phyloP scores from a whole-genome alignment of 441 rosid species.

The Gossypium laxum region DNA sequence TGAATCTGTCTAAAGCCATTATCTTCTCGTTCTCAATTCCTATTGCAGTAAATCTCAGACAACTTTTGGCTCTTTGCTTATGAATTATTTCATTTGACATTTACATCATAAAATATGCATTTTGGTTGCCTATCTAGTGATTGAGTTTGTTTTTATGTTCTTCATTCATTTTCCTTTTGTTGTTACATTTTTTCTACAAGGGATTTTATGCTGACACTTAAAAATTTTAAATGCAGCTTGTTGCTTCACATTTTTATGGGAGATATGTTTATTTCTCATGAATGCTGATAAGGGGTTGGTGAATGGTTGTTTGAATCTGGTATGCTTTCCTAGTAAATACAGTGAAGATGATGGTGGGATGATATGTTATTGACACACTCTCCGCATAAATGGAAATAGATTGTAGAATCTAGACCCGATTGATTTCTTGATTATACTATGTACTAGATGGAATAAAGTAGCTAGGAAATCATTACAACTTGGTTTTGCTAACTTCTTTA shows the following conservation, averaged over 20 bases:
- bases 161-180: slow-evolving; percentile 9
- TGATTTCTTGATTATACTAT: slow-evolving; percentile 15
- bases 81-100: not conserved
- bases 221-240: slow-evolving; percentile 24
- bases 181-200: not conserved
- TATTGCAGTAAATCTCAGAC: not conserved
- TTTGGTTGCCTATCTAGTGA: not conserved
- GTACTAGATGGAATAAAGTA: slow-evolving; percentile 19
- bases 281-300: slow-evolving; percentile 25
- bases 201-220: slow-evolving; percentile 19
- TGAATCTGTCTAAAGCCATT: slow-evolving; percentile 1
- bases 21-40: not conserved
- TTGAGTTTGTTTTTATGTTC: not conserved
- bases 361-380: slow-evolving; percentile 17
- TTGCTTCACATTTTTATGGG: slow-evolving; percentile 11
- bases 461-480: slow-evolving; percentile 6
- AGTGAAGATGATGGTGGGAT: slow-evolving; percentile 26
- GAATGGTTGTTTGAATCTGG: slow-evolving; percentile 29
- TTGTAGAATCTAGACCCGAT: slow-evolving; percentile 1
- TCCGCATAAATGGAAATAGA: slow-evolving; percentile 12
- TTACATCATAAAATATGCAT: not conserved
- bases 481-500: slow-evolving; percentile 7
- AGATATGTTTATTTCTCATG: not conserved
- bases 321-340: slow-evolving; percentile 20
- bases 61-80: not conserved